These are phyloP conservation scores for Ambrosiella xylebori DNA, from an alignment of 2,329 filamentous ascomycete species.

Conservation along the genomic window DNA sequence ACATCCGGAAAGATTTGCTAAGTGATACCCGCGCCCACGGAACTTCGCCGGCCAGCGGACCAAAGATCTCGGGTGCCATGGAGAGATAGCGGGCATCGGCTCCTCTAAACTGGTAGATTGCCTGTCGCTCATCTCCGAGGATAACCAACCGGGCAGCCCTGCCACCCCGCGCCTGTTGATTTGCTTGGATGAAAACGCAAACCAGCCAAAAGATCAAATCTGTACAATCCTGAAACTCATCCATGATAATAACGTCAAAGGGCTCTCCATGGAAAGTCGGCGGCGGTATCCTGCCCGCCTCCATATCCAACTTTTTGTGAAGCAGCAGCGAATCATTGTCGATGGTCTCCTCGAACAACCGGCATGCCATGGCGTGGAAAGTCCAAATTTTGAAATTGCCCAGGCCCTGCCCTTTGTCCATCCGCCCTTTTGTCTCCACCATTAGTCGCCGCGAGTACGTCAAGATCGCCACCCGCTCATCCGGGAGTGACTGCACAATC, in stretches of 20 bases:
- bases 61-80: constrained; percentile 15
- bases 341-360: constrained; percentile 14
- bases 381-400: constrained; percentile 16
- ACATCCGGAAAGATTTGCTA: constrained; percentile 18
- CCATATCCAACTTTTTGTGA: neutral
- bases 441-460: constrained; percentile 18
- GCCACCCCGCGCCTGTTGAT: constrained; percentile 13
- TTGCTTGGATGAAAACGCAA: constrained; percentile 16
- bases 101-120: constrained; percentile 18
- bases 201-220: constrained; percentile 17
- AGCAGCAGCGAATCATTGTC: constrained; percentile 15
- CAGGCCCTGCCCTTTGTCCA: constrained; percentile 13
- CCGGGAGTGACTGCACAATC: constrained; percentile 15
- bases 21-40: constrained; percentile 14
- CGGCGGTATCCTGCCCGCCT: neutral
- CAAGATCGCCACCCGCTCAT: constrained; percentile 15
- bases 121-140: constrained; percentile 20
- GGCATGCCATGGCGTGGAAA: constrained; percentile 17
- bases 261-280: constrained; percentile 16
- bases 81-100: constrained; percentile 19
- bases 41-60: constrained; percentile 14
- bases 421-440: constrained; percentile 16
- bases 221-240: constrained; percentile 21
- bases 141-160: constrained; percentile 16
- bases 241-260: constrained; percentile 20